Evolutionary conservation across 1,139 yeast species (phyloP), one percentile per base, ranked within the genome.

Genomic region (Lodderomyces orthopsilosis): DNA sequence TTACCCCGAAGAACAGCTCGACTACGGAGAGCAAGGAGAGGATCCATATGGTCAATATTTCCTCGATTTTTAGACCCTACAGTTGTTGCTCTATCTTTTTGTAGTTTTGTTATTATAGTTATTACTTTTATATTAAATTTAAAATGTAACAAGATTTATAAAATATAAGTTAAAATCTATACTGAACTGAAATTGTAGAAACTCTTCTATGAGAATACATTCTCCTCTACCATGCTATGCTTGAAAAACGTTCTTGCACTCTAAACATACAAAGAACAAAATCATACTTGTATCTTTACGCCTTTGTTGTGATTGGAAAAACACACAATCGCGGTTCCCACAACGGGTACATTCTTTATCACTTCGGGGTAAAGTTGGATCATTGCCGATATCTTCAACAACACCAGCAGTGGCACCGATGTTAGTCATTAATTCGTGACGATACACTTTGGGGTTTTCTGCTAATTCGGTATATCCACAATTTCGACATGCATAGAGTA

Each of bases 321-420:
- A 93, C 43, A 94, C 98, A 63, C 96, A 88, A 55, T 91, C 96
- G 52, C 82, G 82, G 50, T 86, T 85, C 53, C 81, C 85, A 63
- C 99, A 93, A 45, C 77, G 74, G 2, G 97, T 96, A 64, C 99
- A 93, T 56, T 87, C 94, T 61, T 87, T 87, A 62, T 91, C 93
- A 2, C 96, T 85, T 55, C 97, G 76, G 43, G 98, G 98, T 60
- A 91, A 80, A 3, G 98, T 93, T 12, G 98, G 98, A 64, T 93
- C 99, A 34, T 83, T 77, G 1, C 97, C 98, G 53, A 94, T 87
- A 63, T 94, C 98, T 59, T 89, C 95, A 36, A 94, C 96, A 45
- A 90, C 96, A 55, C 98, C 98, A 1, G 98, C 98, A 2, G 98
- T 93, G 59, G 90, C 98, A 54, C 93, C 87, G 46, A 83, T 88